Evolutionary conservation across 2,329 filamentous ascomycete species (phyloP).

Genomic region (Cercospora nicotianae): DNA sequence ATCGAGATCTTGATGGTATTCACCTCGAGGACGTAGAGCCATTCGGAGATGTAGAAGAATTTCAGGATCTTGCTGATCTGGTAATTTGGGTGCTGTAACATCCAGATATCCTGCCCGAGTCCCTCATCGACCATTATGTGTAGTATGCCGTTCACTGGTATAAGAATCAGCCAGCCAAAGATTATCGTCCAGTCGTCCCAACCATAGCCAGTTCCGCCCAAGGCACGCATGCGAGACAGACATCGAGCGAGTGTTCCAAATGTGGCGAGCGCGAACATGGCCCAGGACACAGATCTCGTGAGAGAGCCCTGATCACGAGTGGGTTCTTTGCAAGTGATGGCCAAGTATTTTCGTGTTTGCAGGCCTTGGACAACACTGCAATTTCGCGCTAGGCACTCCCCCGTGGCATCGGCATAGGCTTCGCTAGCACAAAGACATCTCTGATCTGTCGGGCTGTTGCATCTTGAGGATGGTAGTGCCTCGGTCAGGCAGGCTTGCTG

Average conservation of each 20-base stretch:
- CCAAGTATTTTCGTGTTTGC: slow-evolving; percentile 17
- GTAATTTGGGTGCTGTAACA: slow-evolving; percentile 8
- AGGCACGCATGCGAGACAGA: slow-evolving; percentile 17
- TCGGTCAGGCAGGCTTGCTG: slow-evolving; percentile 18
- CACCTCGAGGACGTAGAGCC: slow-evolving; percentile 21
- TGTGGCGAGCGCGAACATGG: slow-evolving; percentile 22
- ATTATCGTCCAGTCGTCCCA: slow-evolving; percentile 24
- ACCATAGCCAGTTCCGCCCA: slow-evolving; percentile 22
- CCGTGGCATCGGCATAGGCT: slow-evolving; percentile 2
- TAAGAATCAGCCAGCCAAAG: slow-evolving; percentile 17
- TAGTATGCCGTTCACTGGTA: slow-evolving; percentile 17
- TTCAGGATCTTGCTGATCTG: slow-evolving; percentile 22
- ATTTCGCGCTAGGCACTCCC: slow-evolving; percentile 20
- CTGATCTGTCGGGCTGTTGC: slow-evolving; percentile 12
- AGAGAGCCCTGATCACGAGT: slow-evolving; percentile 18
- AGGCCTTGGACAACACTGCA: slow-evolving; percentile 20
- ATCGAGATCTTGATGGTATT: slow-evolving; percentile 25
- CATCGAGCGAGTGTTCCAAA: slow-evolving; percentile 15
- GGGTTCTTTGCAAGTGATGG: slow-evolving; percentile 21
- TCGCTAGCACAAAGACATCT: slow-evolving; percentile 19
- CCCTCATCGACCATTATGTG: slow-evolving; percentile 19
- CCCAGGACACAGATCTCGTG: slow-evolving; percentile 16
- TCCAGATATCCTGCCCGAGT: slow-evolving; percentile 27
- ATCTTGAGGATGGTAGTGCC: slow-evolving; percentile 14
- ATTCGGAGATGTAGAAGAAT: slow-evolving; percentile 25